Evolutionary conservation across 805 yeast species (phyloP).

Genomic region (Barnettozyma wickerhamii): DNA sequence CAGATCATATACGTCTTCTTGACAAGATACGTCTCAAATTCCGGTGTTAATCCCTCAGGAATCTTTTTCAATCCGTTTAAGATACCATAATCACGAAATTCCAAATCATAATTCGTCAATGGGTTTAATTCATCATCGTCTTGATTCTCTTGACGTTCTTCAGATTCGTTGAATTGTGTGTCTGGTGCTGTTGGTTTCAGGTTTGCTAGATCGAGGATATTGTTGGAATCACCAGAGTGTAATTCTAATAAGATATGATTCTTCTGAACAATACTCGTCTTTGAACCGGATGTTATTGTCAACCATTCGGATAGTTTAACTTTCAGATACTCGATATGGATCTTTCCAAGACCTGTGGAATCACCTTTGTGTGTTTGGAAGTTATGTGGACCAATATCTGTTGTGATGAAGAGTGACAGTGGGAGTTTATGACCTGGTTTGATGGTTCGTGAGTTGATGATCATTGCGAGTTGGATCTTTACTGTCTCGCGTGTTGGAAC

Average conservation of each 20-base stretch:
- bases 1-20: background rate
- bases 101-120: background rate
- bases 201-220: background rate
- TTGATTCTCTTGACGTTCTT: background rate
- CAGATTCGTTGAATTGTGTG: background rate
- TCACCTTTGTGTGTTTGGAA: background rate
- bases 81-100: background rate
- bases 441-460: background rate
- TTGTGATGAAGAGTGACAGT: background rate
- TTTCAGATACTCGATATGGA: background rate
- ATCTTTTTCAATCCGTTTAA: background rate
- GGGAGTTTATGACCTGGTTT: background rate
- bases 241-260: background rate
- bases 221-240: background rate
- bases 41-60: background rate
- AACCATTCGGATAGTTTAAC: background rate
- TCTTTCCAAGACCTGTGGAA: background rate
- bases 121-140: background rate
- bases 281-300: background rate
- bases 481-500: background rate
- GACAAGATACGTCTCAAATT: background rate
- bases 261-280: background rate
- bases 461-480: background rate
- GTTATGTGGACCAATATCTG: background rate
- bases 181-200: background rate